Percentiles rank a stretch among this genome's conserved stretches.
Conservation (phyloP, 2,329 filamentous ascomycete genomes). For the Xylariaceae sp. region DNA sequence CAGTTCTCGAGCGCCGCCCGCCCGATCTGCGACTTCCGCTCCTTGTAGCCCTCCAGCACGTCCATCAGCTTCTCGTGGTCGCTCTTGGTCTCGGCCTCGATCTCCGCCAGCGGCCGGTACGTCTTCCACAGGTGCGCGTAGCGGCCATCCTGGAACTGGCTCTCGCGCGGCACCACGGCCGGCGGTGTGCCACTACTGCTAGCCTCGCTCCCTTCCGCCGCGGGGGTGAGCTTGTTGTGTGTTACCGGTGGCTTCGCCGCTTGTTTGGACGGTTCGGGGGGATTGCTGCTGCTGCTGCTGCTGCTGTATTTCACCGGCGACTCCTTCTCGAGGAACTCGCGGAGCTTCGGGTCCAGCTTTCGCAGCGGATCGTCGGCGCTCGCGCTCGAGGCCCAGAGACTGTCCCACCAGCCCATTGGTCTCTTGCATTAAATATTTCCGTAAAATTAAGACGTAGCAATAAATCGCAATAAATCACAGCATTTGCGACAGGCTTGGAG, state of each 20-base stretch:
- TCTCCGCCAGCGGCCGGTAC: slow-evolving; percentile 74
- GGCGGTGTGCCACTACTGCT: too few relatives aligned
- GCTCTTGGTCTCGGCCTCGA: slow-evolving; percentile 72
- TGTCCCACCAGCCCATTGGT: slow-evolving; percentile 64
- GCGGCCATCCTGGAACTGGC: slow-evolving; percentile 64
- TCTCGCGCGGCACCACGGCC: slow-evolving; percentile 53
- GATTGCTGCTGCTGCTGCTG: slow-evolving; percentile 32
- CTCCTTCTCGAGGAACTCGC: slow-evolving; percentile 84
- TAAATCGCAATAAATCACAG: too few relatives aligned
- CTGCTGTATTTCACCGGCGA: slow-evolving; percentile 71
- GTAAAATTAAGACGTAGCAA: background rate
- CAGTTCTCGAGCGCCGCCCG: slow-evolving; percentile 92
- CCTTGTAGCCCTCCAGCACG: slow-evolving; percentile 83
- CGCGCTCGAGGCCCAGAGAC: slow-evolving; percentile 56
- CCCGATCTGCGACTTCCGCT: slow-evolving; percentile 78
- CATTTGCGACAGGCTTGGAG: background rate
- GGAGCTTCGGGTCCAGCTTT: slow-evolving; percentile 81
- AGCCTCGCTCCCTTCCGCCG: background rate
- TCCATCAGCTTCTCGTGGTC: slow-evolving; percentile 82
- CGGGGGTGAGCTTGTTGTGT: background rate
- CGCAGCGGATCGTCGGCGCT: slow-evolving; percentile 67
- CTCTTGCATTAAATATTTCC: background rate
- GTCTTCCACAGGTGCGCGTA: slow-evolving; percentile 91
- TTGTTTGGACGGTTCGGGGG: slow-evolving; percentile 5
- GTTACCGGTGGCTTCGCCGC: background rate